Evolutionary conservation across 192 early-diverging fungal genomes (phyloP).

Genomic region (Entomortierella chlamydospora): DNA sequence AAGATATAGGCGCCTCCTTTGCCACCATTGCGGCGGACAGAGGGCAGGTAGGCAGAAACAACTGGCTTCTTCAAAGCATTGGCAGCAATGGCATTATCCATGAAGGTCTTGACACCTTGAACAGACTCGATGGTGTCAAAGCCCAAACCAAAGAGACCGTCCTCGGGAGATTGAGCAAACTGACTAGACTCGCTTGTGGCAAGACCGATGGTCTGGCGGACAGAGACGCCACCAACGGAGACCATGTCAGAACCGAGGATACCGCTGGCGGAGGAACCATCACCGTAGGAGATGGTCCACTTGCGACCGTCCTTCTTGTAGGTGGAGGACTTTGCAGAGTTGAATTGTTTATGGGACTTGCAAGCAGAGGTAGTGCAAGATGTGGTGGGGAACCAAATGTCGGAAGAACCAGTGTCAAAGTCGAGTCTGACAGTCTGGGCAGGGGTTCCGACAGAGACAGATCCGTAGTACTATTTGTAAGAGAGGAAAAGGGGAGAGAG

Average conservation of each 20-base stretch:
- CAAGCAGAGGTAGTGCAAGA: constrained; percentile 59
- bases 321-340: constrained; percentile 59
- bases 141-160: constrained; percentile 72
- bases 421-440: constrained; percentile 65
- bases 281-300: constrained; percentile 71
- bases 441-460: constrained; percentile 67
- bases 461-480: constrained; percentile 8
- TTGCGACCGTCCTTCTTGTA: constrained; percentile 62
- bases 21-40: constrained; percentile 57
- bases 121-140: constrained; percentile 58
- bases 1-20: constrained; percentile 60
- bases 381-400: constrained; percentile 65
- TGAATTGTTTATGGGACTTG: constrained; percentile 56
- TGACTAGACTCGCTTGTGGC: constrained; percentile 63
- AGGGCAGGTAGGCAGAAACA: constrained; percentile 67
- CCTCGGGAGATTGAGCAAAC: constrained; percentile 63
- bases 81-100: constrained; percentile 66
- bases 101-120: constrained; percentile 55
- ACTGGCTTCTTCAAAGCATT: constrained; percentile 60
- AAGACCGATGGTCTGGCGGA: constrained; percentile 69
- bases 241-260: constrained; percentile 61
- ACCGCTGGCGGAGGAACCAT: constrained; percentile 60
- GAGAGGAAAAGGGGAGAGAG: neutral
- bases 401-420: constrained; percentile 58
- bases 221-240: constrained; percentile 63